Evolutionary conservation across 2,329 filamentous ascomycete genomes (phyloP).

Genomic region (Colletotrichum lindemuthianum): DNA sequence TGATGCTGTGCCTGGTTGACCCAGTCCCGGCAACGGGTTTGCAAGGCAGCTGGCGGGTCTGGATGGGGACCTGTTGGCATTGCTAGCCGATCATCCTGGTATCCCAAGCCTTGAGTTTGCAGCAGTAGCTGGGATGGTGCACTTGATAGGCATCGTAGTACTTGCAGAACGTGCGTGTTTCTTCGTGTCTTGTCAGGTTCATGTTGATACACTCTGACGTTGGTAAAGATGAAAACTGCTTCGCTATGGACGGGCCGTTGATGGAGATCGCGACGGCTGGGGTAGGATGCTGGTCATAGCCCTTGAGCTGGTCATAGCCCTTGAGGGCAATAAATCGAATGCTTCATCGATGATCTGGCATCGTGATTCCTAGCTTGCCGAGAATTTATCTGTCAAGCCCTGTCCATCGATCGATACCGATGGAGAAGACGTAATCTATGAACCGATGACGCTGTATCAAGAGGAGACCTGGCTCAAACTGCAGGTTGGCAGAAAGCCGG

Average conservation of each 20-base stretch:
- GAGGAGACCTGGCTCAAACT: too few species aligned
- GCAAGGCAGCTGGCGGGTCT: background rate
- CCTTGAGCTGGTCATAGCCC: conserved; percentile 12
- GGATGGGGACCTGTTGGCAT: too few species aligned
- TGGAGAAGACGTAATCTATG: background rate
- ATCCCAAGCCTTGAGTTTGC: too few species aligned
- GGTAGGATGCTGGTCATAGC: conserved; percentile 4
- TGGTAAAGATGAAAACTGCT: conserved; percentile 8
- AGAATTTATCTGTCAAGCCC: background rate
- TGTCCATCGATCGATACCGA: background rate
- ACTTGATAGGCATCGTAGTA: too few species aligned
- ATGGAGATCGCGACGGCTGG: conserved; percentile 6
- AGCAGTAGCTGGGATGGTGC: too few species aligned
- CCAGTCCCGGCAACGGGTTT: background rate
- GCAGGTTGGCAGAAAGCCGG: background rate
- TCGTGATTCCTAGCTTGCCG: background rate
- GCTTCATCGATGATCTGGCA: conserved; percentile 24
- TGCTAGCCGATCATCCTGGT: background rate
- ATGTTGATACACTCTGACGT: background rate
- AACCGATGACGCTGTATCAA: background rate
- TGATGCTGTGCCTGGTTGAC: background rate
- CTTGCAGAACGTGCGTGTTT: too few species aligned
- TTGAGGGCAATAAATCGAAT: conserved; percentile 11
- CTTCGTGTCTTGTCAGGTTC: too few species aligned
- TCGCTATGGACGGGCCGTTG: conserved; percentile 9